phyloP scores from a whole-genome alignment of 108 stramenopile species.

The Fragilaria radians region DNA sequence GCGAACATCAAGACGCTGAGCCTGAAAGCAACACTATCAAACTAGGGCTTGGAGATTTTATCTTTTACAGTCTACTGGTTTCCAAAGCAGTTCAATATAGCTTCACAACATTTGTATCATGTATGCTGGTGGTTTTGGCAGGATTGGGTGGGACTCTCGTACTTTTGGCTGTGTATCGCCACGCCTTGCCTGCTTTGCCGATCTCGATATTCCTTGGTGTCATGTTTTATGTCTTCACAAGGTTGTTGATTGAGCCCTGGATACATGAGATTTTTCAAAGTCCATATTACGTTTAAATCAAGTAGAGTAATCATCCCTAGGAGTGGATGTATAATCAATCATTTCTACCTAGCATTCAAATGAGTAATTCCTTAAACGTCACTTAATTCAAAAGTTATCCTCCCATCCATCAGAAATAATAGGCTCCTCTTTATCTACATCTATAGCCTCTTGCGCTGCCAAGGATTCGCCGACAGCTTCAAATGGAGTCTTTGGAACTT shows the following conservation, averaged over 20 bases:
- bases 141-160: constrained; percentile 86
- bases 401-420: background rate
- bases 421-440: background rate
- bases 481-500: background rate
- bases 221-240: constrained; percentile 63
- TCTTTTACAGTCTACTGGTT: constrained; percentile 93
- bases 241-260: constrained; percentile 63
- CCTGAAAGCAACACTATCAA: constrained; percentile 33
- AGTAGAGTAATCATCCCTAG: no score
- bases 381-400: background rate
- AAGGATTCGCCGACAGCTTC: background rate
- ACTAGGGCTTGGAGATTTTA: constrained; percentile 86
- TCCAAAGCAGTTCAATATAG: constrained; percentile 87
- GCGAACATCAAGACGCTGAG: constrained; percentile 8
- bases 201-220: constrained; percentile 87
- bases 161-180: constrained; percentile 73
- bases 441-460: background rate
- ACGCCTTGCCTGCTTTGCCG: constrained; percentile 90
- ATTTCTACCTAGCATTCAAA: no score
- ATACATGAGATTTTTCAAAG: constrained; percentile 31
- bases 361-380: no score
- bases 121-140: constrained; percentile 73
- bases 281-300: constrained; percentile 52
- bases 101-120: constrained; percentile 87
- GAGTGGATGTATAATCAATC: no score